Conservation (phyloP, 2,329 filamentous ascomycete species). For the Paecilomyces formosus region DNA sequence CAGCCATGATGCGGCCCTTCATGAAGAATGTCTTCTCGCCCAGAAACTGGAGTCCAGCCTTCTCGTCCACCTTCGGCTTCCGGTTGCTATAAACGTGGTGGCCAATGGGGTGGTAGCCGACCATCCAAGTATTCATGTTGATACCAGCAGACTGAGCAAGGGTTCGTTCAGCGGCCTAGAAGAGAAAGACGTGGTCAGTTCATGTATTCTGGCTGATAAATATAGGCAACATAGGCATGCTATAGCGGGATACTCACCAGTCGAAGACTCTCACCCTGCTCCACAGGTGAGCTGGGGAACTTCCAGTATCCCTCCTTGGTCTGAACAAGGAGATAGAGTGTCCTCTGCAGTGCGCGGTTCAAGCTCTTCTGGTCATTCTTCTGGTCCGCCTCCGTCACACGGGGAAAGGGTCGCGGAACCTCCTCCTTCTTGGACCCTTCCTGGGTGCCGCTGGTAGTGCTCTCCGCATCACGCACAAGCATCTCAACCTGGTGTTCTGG, state of each 20-base stretch:
- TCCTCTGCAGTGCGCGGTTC: constrained; percentile 70
- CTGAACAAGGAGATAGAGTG: constrained; percentile 82
- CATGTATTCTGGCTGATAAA: background rate
- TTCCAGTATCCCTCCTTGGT: constrained; percentile 62
- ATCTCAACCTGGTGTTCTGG: constrained; percentile 59
- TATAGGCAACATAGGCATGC: constrained; percentile 1
- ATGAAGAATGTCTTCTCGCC: constrained; percentile 91
- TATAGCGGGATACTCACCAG: constrained; percentile 54
- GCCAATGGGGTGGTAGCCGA: constrained; percentile 82
- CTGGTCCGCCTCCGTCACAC: constrained; percentile 71
- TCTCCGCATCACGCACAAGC: constrained; percentile 68
- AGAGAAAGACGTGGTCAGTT: background rate
- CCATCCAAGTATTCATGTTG: constrained; percentile 99
- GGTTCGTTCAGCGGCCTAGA: constrained; percentile 72
- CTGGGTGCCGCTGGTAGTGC: constrained; percentile 30
- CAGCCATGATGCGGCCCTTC: constrained; percentile 93
- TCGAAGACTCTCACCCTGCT: constrained; percentile 68
- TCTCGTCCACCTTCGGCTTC: constrained; percentile 37
- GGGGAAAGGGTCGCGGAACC: constrained; percentile 62
- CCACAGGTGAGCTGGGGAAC: constrained; percentile 68
- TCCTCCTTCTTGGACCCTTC: constrained; percentile 49
- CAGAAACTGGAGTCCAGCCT: constrained; percentile 33
- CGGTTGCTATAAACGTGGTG: constrained; percentile 59
- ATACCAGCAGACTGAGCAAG: constrained; percentile 70
- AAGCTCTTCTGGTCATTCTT: constrained; percentile 68